Evolutionary conservation across 371 early-diverging fungal species (phyloP).

Genomic region (Rhizopus stolonifer): DNA sequence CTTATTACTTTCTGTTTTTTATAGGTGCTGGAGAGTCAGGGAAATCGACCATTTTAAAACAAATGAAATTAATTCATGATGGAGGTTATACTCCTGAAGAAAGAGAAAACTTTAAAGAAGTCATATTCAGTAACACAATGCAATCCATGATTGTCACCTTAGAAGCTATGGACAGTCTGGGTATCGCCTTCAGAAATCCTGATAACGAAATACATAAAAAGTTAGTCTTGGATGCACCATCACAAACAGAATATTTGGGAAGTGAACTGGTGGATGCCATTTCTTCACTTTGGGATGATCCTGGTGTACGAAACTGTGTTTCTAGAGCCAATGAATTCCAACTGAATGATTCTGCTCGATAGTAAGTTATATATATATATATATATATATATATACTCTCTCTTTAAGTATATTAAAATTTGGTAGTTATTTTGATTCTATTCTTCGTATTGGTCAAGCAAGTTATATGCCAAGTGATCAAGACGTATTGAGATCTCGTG

Average conservation of each 20-base stretch:
- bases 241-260: slow-evolving; percentile 60
- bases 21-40: slow-evolving; percentile 97
- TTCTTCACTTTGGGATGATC: slow-evolving; percentile 70
- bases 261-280: slow-evolving; percentile 67
- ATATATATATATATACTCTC: not conserved
- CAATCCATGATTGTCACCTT: slow-evolving; percentile 88
- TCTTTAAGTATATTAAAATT: too few relatives aligned
- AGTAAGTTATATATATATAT: slow-evolving; percentile 51
- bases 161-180: slow-evolving; percentile 82
- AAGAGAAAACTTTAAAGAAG: slow-evolving; percentile 81
- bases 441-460: slow-evolving; percentile 76
- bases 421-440: slow-evolving; percentile 78
- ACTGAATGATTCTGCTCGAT: slow-evolving; percentile 80
- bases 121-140: slow-evolving; percentile 86
- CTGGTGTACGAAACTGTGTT: slow-evolving; percentile 42
- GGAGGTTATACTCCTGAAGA: slow-evolving; percentile 86
- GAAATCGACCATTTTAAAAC: slow-evolving; percentile 94
- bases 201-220: slow-evolving; percentile 55
- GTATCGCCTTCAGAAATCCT: slow-evolving; percentile 59
- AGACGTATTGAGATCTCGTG: slow-evolving; percentile 78
- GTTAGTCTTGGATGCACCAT: slow-evolving; percentile 51
- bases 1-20: too few relatives aligned
- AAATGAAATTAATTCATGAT: slow-evolving; percentile 95
- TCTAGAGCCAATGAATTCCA: slow-evolving; percentile 77
- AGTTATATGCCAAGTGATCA: slow-evolving; percentile 87